Evolutionary conservation across 768 basidiomycete species (phyloP).

Genomic region (Tephrocybe sp.): DNA sequence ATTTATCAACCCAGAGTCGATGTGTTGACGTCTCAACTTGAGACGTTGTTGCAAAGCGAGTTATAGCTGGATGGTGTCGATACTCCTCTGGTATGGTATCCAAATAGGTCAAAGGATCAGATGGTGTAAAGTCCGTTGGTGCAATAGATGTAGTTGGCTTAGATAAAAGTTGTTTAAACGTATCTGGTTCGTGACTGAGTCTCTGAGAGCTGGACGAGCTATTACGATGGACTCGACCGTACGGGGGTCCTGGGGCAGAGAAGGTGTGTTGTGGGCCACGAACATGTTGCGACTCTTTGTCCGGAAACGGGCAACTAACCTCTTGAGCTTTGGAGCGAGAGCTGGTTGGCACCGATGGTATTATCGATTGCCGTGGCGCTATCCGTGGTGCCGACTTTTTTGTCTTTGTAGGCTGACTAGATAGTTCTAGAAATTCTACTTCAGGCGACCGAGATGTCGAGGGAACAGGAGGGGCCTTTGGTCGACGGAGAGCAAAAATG

Average conservation of each 20-base stretch:
- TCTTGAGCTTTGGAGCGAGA: neutral
- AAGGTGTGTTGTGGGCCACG: slow-evolving; percentile 53
- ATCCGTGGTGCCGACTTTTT: slow-evolving; percentile 4
- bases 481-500: slow-evolving; percentile 40
- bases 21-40: slow-evolving; percentile 24
- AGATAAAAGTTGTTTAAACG: neutral
- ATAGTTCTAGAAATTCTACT: slow-evolving; percentile 1
- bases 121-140: slow-evolving; percentile 1
- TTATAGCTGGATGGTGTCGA: slow-evolving; percentile 49
- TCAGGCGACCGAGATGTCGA: slow-evolving; percentile 4
- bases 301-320: slow-evolving; percentile 45
- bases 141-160: neutral
- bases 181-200: neutral
- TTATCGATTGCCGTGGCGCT: neutral
- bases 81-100: slow-evolving; percentile 31
- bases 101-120: slow-evolving; percentile 15
- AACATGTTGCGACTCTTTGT: slow-evolving; percentile 53
- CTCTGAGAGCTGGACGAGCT: neutral
- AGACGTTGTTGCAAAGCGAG: slow-evolving; percentile 25
- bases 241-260: slow-evolving; percentile 12
- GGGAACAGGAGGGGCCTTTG: slow-evolving; percentile 13
- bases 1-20: slow-evolving; percentile 70
- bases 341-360: neutral
- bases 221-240: slow-evolving; percentile 2
- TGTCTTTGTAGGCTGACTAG: neutral